Evolutionary conservation across 2,329 filamentous ascomycete genomes (phyloP), one percentile per base, ranked within the genome.

Genomic region (Phoma sp.): DNA sequence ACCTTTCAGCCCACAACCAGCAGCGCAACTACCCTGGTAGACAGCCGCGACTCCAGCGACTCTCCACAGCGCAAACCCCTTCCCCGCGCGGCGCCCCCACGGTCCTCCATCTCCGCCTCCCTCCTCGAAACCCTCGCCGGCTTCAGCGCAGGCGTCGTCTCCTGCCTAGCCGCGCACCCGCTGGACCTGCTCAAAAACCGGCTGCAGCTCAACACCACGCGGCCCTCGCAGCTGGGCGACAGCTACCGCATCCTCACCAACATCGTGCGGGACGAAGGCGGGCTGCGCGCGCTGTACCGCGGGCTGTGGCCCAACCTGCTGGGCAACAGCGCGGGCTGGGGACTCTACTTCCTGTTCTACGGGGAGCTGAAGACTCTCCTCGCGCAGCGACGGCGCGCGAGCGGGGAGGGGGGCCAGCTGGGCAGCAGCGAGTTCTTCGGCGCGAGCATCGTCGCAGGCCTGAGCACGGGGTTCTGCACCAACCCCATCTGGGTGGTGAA

Each of bases 401-500:
- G 77, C 51, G 72, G 74, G 6, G 58, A 70, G 33, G 73, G 71
- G 13, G 66, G 74, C 49, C 68, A 76, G 30, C 79, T 91, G 30
- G 77, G 81, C 2, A 83, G 86, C 5, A 80, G 80, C 24, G 91
- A 96, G 75, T 96, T 93, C 78, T 93, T 97, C 72, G 67, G 89
- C 41, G 86, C 92, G 4, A 93, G 90, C 30, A 89, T 83, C 2
- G 72, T 78, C 33, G 82, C 84, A 65, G 83, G 93, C 27, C 80
- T 89, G 14, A 75, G 90, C 36, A 96, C 92, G 1, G 89, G 93
- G 38, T 78, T 90, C 27, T 82, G 93, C 61, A 98, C 95, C 27
- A 98, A 98, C 72, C 95, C 95, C 2, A 88, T 99, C 66, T 99
- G 95, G 95, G 95, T 99, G 2, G 86, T 99, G 73, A 98, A 98